A percentile compares a stretch with the other conserved stretches of the same genome.
Conservation (phyloP, 202 grass and related monocot genomes). For the Sporobolus alterniflorus region DNA sequence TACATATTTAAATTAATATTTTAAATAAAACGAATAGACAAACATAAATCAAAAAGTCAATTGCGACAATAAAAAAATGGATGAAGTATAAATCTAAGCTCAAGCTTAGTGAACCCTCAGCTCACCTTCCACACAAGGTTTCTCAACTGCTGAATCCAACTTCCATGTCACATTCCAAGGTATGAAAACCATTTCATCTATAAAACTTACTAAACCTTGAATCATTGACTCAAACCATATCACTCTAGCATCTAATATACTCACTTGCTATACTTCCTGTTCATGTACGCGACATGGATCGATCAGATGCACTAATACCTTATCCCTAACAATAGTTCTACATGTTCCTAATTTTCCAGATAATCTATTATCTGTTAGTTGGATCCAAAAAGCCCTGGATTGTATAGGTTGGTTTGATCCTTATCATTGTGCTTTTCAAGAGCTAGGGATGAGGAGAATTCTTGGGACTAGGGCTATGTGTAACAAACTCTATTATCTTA, state of each 20-base stretch:
- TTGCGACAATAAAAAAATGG: too few species aligned
- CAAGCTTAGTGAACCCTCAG: background rate
- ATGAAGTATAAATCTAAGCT: background rate
- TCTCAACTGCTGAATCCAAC: background rate
- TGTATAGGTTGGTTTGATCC: constrained; percentile 5
- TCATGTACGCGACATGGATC: background rate
- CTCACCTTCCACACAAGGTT: background rate
- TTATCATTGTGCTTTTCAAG: background rate
- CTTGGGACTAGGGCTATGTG: too few species aligned
- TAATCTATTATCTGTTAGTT: background rate
- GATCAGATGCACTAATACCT: background rate
- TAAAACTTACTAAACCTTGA: background rate
- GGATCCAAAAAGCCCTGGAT: background rate
- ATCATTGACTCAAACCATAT: constrained; percentile 3
- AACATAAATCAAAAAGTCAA: too few species aligned
- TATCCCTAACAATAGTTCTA: background rate
- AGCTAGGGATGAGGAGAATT: too few species aligned
- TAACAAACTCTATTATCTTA: background rate
- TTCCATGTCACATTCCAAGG: background rate
- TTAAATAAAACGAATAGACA: too few species aligned
- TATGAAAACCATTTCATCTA: background rate
- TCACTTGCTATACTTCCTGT: background rate
- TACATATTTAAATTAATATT: too few species aligned
- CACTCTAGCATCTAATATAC: background rate
- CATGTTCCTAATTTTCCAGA: background rate